phyloP scores from a whole-genome alignment of 257 asterid species.

The Solanum arcanum region DNA sequence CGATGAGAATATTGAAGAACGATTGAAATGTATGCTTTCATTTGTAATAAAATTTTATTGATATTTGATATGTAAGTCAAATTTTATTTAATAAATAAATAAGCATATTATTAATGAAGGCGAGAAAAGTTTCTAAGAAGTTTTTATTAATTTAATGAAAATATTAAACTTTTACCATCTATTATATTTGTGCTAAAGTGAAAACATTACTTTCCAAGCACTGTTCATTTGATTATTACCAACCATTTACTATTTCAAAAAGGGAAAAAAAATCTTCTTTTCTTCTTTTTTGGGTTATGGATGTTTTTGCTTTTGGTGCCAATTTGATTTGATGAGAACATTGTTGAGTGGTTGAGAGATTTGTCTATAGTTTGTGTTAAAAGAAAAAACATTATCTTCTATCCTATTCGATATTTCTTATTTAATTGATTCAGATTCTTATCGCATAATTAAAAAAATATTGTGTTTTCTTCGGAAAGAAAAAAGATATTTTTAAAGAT shows the following conservation, averaged over 20 bases:
- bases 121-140: not conserved
- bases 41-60: not conserved
- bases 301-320: not conserved
- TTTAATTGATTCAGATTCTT: not conserved
- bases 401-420: not conserved
- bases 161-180: not conserved
- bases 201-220: not conserved
- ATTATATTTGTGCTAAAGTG: not conserved
- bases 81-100: not conserved
- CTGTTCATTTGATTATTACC: not conserved
- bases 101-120: not conserved
- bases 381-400: not conserved
- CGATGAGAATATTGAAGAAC: not conserved
- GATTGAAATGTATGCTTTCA: not conserved
- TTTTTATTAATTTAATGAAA: not conserved
- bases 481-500: not conserved
- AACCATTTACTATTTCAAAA: not conserved
- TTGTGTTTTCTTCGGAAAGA: fast-evolving
- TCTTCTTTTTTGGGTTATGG: not conserved
- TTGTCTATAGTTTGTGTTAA: not conserved
- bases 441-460: not conserved
- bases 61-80: not conserved
- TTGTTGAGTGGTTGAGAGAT: not conserved
- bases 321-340: not conserved
- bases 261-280: not conserved